Percentiles rank a stretch among this genome's conserved stretches.
Evolutionary conservation across 805 yeast species (phyloP).

Genomic region (Wickerhamiella kazuoi): DNA sequence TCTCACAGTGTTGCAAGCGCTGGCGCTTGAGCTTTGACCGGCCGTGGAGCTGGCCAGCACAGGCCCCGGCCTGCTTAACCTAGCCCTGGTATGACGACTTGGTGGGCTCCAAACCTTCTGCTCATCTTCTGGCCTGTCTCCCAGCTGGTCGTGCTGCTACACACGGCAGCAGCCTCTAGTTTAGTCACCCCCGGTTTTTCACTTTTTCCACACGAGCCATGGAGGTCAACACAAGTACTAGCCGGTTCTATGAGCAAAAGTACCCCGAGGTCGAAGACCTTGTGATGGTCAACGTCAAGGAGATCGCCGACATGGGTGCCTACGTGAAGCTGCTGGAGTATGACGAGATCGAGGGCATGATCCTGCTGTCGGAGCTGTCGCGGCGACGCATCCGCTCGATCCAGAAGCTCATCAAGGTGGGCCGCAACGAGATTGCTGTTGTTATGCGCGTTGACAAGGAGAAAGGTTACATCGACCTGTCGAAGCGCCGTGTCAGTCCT

Average conservation of each 20-base stretch:
- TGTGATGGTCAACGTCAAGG: conserved; percentile 87
- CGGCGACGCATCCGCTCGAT: conserved; percentile 98
- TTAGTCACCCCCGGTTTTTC: neutral
- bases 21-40: no score
- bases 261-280: conserved; percentile 98
- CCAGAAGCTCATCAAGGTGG: conserved; percentile 93
- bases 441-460: conserved; percentile 96
- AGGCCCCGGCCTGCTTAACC: no score
- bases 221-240: conserved; percentile 38
- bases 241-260: conserved; percentile 95
- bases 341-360: conserved; percentile 98
- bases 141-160: no score
- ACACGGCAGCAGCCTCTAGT: no score
- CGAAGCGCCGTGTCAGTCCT: conserved; percentile 94
- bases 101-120: no score
- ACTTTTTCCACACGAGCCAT: conserved; percentile 8
- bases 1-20: no score
- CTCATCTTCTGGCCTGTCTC: no score
- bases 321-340: conserved; percentile 85
- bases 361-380: conserved; percentile 80
- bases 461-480: conserved; percentile 93
- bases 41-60: no score
- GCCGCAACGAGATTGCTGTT: conserved; percentile 95
- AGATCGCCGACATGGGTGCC: conserved; percentile 98
- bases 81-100: no score